These are phyloP conservation scores for Amborella trichopoda DNA, from an alignment of 164 flowering plant species.

Conservation along the genomic window DNA sequence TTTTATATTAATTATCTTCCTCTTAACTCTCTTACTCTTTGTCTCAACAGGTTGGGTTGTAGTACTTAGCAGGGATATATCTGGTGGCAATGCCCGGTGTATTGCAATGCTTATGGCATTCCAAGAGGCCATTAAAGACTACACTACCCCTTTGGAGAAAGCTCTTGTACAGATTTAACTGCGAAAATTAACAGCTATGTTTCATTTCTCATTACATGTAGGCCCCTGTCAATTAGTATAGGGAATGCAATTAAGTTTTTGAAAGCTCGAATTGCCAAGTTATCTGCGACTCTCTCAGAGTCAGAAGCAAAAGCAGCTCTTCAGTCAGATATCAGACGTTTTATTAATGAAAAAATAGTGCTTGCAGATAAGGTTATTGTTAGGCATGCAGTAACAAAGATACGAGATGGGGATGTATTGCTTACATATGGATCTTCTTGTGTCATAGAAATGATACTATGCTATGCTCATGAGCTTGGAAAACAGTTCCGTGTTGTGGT, in stretches of 20 bases:
- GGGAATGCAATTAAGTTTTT: slow-evolving; percentile 83
- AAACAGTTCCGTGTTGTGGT: slow-evolving; percentile 77
- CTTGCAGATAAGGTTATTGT: slow-evolving; percentile 82
- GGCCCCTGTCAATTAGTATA: slow-evolving; percentile 93
- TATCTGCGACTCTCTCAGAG: slow-evolving; percentile 60
- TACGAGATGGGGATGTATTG: slow-evolving; percentile 87
- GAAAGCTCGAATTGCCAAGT: slow-evolving; percentile 53
- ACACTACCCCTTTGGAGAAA: slow-evolving; percentile 67
- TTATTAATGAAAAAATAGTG: slow-evolving; percentile 72
- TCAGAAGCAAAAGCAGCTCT: slow-evolving; percentile 71
- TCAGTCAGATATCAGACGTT: slow-evolving; percentile 57
- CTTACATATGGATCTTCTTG: slow-evolving; percentile 74
- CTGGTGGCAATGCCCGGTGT: slow-evolving; percentile 87
- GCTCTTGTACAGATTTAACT: slow-evolving; percentile 56
- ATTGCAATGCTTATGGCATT: slow-evolving; percentile 93
- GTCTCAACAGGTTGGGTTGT: slow-evolving; percentile 68
- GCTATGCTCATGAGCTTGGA: slow-evolving; percentile 80
- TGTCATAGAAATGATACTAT: slow-evolving; percentile 72
- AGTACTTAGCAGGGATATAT: slow-evolving; percentile 65
- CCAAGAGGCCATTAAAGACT: slow-evolving; percentile 62
- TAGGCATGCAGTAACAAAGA: slow-evolving; percentile 77
- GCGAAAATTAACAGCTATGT: slow-evolving; percentile 67
- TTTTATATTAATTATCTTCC: neutral
- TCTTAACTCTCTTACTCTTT: too few relatives aligned
- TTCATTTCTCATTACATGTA: slow-evolving; percentile 66